A percentile compares a stretch with the other conserved stretches of the same genome.
These are phyloP conservation scores for Lipomyces yamanashiensis DNA, from an alignment of 805 yeast genomes.

Conservation along the genomic window DNA sequence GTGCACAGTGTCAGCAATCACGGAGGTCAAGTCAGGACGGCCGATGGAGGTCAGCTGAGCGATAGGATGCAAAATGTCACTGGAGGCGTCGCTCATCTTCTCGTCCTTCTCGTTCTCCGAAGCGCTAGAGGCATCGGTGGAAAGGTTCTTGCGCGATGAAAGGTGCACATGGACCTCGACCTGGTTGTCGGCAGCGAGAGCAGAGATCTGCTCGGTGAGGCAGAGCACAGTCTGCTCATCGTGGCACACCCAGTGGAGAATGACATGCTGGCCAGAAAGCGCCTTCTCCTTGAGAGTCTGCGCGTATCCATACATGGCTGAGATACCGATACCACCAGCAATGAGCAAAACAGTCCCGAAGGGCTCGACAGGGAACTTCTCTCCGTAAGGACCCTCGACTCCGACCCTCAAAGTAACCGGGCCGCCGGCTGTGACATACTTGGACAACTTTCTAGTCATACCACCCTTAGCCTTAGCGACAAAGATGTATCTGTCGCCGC, in stretches of 20 bases:
- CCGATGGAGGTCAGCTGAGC: not conserved
- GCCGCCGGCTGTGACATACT: not conserved
- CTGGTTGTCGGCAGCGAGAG: not conserved
- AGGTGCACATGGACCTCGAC: constrained; percentile 20
- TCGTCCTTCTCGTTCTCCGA: constrained; percentile 10
- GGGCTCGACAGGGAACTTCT: constrained; percentile 52
- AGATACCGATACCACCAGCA: constrained; percentile 71
- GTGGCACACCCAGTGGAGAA: constrained; percentile 25
- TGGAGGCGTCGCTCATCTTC: constrained; percentile 1
- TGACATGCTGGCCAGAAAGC: constrained; percentile 16
- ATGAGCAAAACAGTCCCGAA: constrained; percentile 55
- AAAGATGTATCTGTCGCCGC: constrained; percentile 12
- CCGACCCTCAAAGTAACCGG: not conserved
- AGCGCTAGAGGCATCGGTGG: not conserved
- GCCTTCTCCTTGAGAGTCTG: constrained; percentile 29
- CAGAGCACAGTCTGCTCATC: not conserved
- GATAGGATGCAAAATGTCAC: not conserved
- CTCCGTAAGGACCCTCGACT: constrained; percentile 69
- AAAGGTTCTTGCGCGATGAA: not conserved
- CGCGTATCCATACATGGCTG: constrained; percentile 59
- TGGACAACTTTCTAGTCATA: constrained; percentile 20
- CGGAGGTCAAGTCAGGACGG: constrained; percentile 9
- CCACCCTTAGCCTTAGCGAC: constrained; percentile 21
- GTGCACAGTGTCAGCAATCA: constrained; percentile 1
- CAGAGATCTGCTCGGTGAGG: constrained; percentile 6